phyloP scores from a whole-genome alignment of 768 basidiomycete genomes.

The Psilocybe subaeruginosa region DNA sequence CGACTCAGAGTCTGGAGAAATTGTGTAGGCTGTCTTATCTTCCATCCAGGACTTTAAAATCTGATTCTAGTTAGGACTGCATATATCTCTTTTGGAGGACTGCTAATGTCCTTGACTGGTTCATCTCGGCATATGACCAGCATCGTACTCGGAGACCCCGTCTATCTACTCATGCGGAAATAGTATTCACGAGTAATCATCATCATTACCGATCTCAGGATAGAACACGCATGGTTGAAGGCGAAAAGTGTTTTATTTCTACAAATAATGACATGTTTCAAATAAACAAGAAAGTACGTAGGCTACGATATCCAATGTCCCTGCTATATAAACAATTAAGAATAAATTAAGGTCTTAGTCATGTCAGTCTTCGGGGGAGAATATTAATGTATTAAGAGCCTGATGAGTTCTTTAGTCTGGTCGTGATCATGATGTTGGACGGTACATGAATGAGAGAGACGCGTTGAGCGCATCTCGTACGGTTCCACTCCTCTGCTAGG shows the following conservation, averaged over 20 bases:
- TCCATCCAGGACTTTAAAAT: constrained; percentile 10
- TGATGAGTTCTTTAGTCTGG: constrained; percentile 25
- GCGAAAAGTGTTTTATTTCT: constrained; percentile 7
- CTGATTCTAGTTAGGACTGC: constrained; percentile 65
- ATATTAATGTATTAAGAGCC: constrained; percentile 18
- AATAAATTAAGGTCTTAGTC: constrained; percentile 21
- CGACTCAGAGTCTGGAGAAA: constrained; percentile 81
- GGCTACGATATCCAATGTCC: constrained; percentile 8
- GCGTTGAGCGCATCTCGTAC: constrained; percentile 82
- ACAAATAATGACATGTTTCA: constrained; percentile 14
- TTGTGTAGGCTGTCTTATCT: constrained; percentile 64
- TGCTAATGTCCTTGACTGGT: constrained; percentile 92
- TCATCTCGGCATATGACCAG: constrained; percentile 90
- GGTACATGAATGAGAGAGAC: constrained; percentile 82
- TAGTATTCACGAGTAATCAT: constrained; percentile 35
- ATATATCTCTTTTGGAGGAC: constrained; percentile 95
- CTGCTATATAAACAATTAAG: constrained; percentile 23
- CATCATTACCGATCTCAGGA: not conserved
- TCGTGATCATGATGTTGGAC: constrained; percentile 45
- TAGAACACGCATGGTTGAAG: not conserved
- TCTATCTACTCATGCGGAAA: constrained; percentile 87
- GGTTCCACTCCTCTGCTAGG: constrained; percentile 88
- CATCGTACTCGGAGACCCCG: constrained; percentile 91
- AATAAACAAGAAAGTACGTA: constrained; percentile 4
- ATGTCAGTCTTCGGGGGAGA: not conserved